Base-by-base conservation (phyloP, 768 basidiomycete genomes). In the Auriscalpium orientale region DNA sequence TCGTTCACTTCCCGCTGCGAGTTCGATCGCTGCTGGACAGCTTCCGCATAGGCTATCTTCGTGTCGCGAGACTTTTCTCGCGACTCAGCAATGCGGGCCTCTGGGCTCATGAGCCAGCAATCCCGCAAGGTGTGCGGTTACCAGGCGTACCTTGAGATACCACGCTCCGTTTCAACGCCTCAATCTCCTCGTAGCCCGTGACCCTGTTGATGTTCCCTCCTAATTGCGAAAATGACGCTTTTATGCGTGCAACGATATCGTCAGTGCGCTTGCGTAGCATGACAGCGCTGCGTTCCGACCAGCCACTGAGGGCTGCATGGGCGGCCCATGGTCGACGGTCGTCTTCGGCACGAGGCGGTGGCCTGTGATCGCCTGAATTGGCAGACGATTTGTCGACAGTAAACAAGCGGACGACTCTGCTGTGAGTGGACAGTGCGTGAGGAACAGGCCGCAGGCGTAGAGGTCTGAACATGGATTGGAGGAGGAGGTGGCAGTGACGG, bases 1-100 rank as follows among this genome's bases (percentile, higher is more conserved):
- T 95, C 90, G 71, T 98, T 98, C 52, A 97, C 91, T 69, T 95
- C 89, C n/a, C 90, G 83, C 68, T 99, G 95, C 4, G 91, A 91
- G 46, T 84, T 78, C 9, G 91, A 85, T 6, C 95, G 87, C 62
- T 83, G 76, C 11, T 79, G 67, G n/a, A 95, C 89, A 0, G 94
- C 90, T 54, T 78, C 71, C 55, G 91, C 89, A 64, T 95, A 86
- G 5, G 81, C 79, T 8, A 68, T 65, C 72, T 98, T 98, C 6
- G 92, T 86, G 36, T 76, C 69, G 43, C 82, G 76, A 0, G 94
- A 85, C 6, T 80, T 82, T 49, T 78, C 71, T 18, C 94, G 82
- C 4, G 87, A 79, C 13, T 74, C 69, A 51, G 81, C 76, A 64
- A 98, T 91, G 54, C 77, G 76, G 47, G 78, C 74, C 80, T 98